These are phyloP conservation scores for Lepidium sativum DNA, from an alignment of 345 rosid genomes.

Conservation along the genomic window DNA sequence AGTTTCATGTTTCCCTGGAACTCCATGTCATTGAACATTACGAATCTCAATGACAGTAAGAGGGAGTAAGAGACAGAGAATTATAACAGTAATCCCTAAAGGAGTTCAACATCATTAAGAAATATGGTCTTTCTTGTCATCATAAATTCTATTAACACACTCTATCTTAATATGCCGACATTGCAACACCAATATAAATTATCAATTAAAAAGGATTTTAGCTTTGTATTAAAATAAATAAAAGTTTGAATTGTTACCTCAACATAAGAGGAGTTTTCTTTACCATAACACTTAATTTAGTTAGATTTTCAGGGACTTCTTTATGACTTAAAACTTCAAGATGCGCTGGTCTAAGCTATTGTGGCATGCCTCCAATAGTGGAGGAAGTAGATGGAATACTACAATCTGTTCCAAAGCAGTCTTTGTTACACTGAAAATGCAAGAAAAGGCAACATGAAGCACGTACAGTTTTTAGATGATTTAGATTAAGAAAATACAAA, in stretches of 20 bases:
- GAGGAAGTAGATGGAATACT: constrained; percentile 76
- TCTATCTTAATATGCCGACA: constrained; percentile 86
- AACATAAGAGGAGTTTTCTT: constrained; percentile 84
- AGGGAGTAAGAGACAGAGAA: not conserved
- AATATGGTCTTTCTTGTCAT: constrained; percentile 61
- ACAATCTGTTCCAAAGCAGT: constrained; percentile 93
- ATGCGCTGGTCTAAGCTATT: constrained; percentile 87
- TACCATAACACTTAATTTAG: constrained; percentile 51
- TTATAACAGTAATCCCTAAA: too few species aligned
- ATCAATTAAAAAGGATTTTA: not conserved
- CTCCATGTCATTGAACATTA: constrained; percentile 10
- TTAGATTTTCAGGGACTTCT: constrained; percentile 31
- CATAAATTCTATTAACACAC: constrained; percentile 86
- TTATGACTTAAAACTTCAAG: constrained; percentile 48
- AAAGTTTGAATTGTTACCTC: constrained; percentile 54
- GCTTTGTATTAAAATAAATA: not conserved
- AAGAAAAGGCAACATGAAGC: not conserved
- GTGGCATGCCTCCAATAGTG: constrained; percentile 76
- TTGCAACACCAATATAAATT: constrained; percentile 34
- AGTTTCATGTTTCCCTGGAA: constrained; percentile 60
- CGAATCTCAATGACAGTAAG: not conserved
- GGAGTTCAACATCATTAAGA: too few species aligned
- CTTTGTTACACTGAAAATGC: constrained; percentile 60
- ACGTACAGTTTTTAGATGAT: not conserved
- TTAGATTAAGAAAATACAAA: not conserved